Evolutionary conservation across 1,284 basidiomycete species (phyloP), one percentile per base, ranked within the genome.

Genomic region (Malassezia japonica): DNA sequence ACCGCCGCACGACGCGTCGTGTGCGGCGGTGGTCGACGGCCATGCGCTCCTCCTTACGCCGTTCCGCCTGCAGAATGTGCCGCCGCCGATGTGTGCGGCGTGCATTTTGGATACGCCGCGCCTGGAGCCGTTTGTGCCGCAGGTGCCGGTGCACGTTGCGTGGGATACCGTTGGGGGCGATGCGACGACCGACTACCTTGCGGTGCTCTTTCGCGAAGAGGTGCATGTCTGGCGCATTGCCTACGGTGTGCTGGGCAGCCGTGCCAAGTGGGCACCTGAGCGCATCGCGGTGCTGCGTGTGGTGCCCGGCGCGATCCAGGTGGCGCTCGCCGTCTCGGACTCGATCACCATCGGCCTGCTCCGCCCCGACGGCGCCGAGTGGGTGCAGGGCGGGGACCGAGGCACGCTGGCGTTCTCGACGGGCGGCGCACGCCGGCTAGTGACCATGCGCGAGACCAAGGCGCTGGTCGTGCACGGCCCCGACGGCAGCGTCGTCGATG

Each of bases 11-110:
- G 86, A 90, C 70, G 85, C 86, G 0, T 91, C 88, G 1, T 80
- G 82, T 7, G 88, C 94, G 12, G 87, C 83, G 1, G 90, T 96
- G 6, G 75, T 89, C n/a, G 91, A 98, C 69, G 92, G 91, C 58
- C 84, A 80, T 2, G 77, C 77, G n/a, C 76, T 88, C 40, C 79
- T 91, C 3, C 76, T 96, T 36, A 98, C 92, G 0, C 86, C 92
- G 4, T 96, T 98, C 78, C 80, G 90, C 29, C 81, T 82, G 3
- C 87, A 94, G 75, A 95, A 92, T 68, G 81, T 92, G 1, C 92
- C 92, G 4, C 92, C 92, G 16, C 94, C 92, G 0, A 94, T 96
- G 90, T 85, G 83, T 0, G 46, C 47, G n/a, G 21, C 42, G 29
- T 39, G 23, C 41, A 24, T 44, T 13, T n/a, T 34, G 21, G 42